These are phyloP conservation scores for Acorus calamus DNA, from an alignment of 106 monocot genomes.

Conservation along the genomic window DNA sequence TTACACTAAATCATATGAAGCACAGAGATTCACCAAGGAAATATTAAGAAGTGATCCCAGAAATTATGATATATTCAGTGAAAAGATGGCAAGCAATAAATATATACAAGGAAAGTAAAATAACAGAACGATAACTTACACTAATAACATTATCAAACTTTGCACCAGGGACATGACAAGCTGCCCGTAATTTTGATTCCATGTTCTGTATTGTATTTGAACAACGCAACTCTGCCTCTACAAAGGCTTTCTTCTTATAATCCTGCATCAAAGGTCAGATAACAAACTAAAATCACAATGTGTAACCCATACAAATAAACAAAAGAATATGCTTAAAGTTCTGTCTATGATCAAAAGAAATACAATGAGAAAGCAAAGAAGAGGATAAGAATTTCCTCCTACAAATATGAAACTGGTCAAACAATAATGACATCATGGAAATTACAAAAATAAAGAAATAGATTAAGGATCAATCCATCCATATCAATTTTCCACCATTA, in stretches of 20 bases:
- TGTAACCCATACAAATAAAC: too few species aligned
- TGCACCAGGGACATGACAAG: slow-evolving; percentile 62
- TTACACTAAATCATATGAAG: too few species aligned
- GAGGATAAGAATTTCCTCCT: too few species aligned
- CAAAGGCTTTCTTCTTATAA: slow-evolving; percentile 53
- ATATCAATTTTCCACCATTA: too few species aligned
- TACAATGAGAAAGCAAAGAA: too few species aligned
- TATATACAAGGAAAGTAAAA: neutral
- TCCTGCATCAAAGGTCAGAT: slow-evolving; percentile 39
- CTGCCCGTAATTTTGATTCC: slow-evolving; percentile 70
- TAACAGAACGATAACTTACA: slow-evolving; percentile 20
- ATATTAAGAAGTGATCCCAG: too few species aligned
- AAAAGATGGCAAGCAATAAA: neutral
- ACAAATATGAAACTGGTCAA: too few species aligned
- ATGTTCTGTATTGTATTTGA: slow-evolving; percentile 54
- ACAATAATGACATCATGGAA: neutral
- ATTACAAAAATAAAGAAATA: neutral
- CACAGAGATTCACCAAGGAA: too few species aligned
- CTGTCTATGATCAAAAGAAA: too few species aligned
- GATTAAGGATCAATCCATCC: too few species aligned
- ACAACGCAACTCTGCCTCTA: slow-evolving; percentile 78
- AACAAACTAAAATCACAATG: neutral
- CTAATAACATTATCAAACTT: slow-evolving; percentile 53
- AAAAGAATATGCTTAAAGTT: too few species aligned
- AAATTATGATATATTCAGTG: neutral